phyloP scores from a whole-genome alignment of 352 stramenopile species.

The Phytophthora sojae region DNA sequence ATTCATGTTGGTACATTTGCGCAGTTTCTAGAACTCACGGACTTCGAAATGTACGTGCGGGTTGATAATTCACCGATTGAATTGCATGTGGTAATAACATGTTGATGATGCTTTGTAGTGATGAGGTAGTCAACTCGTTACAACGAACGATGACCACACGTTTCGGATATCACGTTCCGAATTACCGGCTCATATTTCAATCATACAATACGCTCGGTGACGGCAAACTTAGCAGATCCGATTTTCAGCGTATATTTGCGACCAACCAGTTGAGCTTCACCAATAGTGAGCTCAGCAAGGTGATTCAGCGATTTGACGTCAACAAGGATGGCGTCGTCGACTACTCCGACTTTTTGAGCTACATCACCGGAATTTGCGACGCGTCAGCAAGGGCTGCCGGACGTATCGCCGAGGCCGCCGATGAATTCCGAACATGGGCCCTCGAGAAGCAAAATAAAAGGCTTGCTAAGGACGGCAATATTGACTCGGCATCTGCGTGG shows the following conservation, averaged over 20 bases:
- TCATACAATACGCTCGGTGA: slow-evolving; percentile 77
- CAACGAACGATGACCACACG: slow-evolving; percentile 76
- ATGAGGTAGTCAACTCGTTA: slow-evolving; percentile 68
- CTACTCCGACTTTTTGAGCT: slow-evolving; percentile 82
- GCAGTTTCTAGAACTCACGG: slow-evolving; percentile 78
- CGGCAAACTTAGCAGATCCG: slow-evolving; percentile 65
- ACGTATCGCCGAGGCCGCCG: slow-evolving; percentile 65
- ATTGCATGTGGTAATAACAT: neutral
- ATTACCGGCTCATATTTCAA: slow-evolving; percentile 83
- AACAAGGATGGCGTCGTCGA: slow-evolving; percentile 82
- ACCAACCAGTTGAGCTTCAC: slow-evolving; percentile 76
- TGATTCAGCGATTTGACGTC: slow-evolving; percentile 83
- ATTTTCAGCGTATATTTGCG: slow-evolving; percentile 80
- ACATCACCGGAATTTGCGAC: slow-evolving; percentile 81
- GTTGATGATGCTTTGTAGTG: slow-evolving; percentile 36
- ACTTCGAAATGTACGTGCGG: slow-evolving; percentile 75
- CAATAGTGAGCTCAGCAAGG: slow-evolving; percentile 75
- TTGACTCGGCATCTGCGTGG: slow-evolving; percentile 80
- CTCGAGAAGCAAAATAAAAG: slow-evolving; percentile 84
- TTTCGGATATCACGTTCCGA: slow-evolving; percentile 65
- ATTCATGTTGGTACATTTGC: slow-evolving; percentile 65
- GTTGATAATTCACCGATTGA: neutral
- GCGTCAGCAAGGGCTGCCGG: slow-evolving; percentile 55
- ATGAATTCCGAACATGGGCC: slow-evolving; percentile 74
- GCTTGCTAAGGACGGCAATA: slow-evolving; percentile 79